Percentiles rank a stretch among this genome's conserved stretches.
Conservation (phyloP, 805 yeast species). For the Metschnikowia similis region DNA sequence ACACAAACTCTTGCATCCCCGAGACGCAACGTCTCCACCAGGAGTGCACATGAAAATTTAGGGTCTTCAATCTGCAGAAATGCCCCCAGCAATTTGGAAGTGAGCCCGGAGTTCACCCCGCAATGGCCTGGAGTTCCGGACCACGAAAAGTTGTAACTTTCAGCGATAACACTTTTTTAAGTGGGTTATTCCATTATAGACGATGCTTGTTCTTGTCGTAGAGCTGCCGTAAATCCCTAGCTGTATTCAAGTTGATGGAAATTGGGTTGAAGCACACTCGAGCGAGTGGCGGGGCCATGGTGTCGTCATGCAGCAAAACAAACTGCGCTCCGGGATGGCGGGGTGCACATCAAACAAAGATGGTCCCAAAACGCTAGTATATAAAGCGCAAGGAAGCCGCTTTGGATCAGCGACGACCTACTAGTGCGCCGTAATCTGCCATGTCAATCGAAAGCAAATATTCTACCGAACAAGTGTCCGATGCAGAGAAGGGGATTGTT, state of each 20-base stretch:
- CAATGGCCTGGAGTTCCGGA: background rate
- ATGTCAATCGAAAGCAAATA: constrained; percentile 3
- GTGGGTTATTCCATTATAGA: too few relatives aligned
- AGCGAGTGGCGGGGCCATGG: background rate
- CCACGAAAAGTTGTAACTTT: background rate
- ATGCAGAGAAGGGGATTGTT: constrained; percentile 1
- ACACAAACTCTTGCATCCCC: background rate
- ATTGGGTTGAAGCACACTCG: background rate
- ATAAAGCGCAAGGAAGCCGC: background rate
- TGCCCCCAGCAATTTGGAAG: background rate
- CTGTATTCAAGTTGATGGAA: background rate
- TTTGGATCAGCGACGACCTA: background rate
- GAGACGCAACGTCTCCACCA: background rate
- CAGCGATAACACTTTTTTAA: background rate
- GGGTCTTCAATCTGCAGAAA: background rate
- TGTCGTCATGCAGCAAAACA: background rate
- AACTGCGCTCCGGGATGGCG: constrained; percentile 1
- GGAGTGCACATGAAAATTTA: background rate
- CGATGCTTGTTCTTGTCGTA: background rate
- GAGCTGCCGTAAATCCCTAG: background rate
- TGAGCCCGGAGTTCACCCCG: constrained; percentile 1
- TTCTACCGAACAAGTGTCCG: background rate
- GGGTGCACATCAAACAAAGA: background rate
- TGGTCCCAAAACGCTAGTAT: background rate
- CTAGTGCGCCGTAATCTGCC: background rate